A percentile compares a stretch with the other conserved stretches of the same genome.
These are phyloP conservation scores for Alternaria alternata DNA, from an alignment of 2,329 filamentous ascomycete species.

Conservation along the genomic window DNA sequence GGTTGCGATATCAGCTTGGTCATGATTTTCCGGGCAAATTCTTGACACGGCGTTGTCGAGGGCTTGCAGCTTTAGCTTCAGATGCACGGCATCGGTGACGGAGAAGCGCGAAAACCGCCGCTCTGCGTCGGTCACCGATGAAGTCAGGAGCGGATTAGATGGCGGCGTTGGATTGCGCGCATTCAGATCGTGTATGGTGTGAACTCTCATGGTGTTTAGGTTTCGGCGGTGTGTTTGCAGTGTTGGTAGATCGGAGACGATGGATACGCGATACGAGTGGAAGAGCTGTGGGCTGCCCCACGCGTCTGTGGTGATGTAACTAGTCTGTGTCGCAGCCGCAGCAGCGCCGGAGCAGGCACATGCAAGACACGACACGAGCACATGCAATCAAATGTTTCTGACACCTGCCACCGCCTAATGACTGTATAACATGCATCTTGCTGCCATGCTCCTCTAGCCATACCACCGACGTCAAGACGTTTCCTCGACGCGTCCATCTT, in stretches of 20 bases:
- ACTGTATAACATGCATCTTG: not conserved
- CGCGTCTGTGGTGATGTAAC: conserved; percentile 18
- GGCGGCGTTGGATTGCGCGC: conserved; percentile 4
- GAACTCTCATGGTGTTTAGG: conserved; percentile 14
- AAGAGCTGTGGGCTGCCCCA: conserved; percentile 11
- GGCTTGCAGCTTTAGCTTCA: conserved; percentile 32
- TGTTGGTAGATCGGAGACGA: conserved; percentile 2
- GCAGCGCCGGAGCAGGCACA: conserved; percentile 3
- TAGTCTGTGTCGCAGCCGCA: conserved; percentile 4
- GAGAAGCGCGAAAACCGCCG: conserved; percentile 16
- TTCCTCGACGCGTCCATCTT: conserved; percentile 15
- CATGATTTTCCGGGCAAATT: conserved; percentile 7
- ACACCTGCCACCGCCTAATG: conserved; percentile 8
- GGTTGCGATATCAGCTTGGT: conserved; percentile 4
- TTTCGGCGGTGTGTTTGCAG: not conserved
- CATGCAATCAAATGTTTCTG: not conserved
- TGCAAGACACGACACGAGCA: conserved; percentile 10
- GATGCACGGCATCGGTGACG: conserved; percentile 27
- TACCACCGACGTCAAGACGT: conserved; percentile 20
- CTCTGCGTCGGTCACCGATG: conserved; percentile 9
- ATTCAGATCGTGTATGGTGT: conserved; percentile 9
- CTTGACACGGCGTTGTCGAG: conserved; percentile 22
- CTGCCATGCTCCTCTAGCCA: not conserved
- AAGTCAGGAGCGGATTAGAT: conserved; percentile 9
- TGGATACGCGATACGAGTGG: not conserved